phyloP scores from a whole-genome alignment of 129 eudicot species.

The Solidago caesia region DNA sequence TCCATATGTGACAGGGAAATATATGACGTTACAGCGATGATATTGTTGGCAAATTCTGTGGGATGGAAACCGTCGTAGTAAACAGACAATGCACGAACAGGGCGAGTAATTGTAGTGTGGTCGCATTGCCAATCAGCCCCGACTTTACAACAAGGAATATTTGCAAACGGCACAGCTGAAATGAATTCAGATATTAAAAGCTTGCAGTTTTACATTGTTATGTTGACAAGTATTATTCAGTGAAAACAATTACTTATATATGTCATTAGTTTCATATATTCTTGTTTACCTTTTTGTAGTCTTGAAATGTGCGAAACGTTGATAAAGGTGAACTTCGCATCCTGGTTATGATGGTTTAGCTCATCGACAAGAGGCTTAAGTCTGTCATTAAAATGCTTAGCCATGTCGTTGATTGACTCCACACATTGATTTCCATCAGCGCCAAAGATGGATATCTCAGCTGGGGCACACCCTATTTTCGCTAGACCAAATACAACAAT shows the following conservation, averaged over 20 bases:
- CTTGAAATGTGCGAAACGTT: conserved; percentile 28
- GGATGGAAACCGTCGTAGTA: conserved; percentile 41
- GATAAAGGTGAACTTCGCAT: conserved; percentile 39
- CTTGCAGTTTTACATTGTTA: not conserved
- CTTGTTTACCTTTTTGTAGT: conserved; percentile 20
- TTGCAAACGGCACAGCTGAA: conserved; percentile 13
- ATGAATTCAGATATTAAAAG: not conserved
- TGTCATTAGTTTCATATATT: not conserved
- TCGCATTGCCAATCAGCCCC: conserved; percentile 27
- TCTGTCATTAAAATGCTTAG: conserved; percentile 33
- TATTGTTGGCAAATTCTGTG: conserved; percentile 16
- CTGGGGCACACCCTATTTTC: conserved; percentile 46
- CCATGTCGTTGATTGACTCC: conserved; percentile 18
- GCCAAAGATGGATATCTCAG: conserved; percentile 3
- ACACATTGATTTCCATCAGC: conserved; percentile 24
- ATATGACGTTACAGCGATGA: conserved; percentile 21
- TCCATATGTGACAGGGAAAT: conserved; percentile 27
- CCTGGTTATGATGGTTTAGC: conserved; percentile 23
- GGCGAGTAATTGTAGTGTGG: conserved; percentile 9
- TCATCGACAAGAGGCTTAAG: conserved; percentile 44
- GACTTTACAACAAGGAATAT: conserved; percentile 33
- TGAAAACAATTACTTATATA: not conserved
- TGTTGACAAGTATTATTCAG: not conserved
- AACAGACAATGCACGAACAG: conserved; percentile 9
- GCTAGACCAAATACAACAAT: conserved; percentile 46